These are phyloP conservation scores for Apostasia shenzhenica DNA, from an alignment of 106 monocot genomes.

Conservation along the genomic window DNA sequence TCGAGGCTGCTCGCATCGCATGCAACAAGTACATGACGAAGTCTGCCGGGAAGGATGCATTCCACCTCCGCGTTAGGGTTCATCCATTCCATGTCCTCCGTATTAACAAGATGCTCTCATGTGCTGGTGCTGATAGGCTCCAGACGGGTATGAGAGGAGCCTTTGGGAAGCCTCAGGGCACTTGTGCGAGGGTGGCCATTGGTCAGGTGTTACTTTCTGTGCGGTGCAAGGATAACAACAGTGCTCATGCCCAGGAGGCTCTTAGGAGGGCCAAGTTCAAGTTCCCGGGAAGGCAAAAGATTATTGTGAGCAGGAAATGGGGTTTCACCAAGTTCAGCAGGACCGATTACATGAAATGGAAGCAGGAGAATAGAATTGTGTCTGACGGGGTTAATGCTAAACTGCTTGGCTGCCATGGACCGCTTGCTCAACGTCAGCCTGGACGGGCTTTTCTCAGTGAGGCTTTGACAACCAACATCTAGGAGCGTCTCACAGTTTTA, in stretches of 20 bases:
- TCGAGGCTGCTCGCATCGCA: slow-evolving; percentile 32
- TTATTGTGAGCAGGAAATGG: slow-evolving; percentile 26
- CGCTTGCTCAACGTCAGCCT: slow-evolving; percentile 24
- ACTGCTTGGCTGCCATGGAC: slow-evolving; percentile 52
- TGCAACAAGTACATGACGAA: slow-evolving; percentile 41
- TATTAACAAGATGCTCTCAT: slow-evolving; percentile 67
- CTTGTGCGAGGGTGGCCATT: slow-evolving; percentile 43
- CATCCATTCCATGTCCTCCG: slow-evolving; percentile 58
- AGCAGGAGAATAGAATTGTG: slow-evolving; percentile 28
- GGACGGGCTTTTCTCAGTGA: slow-evolving; percentile 27
- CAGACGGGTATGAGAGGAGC: slow-evolving; percentile 69
- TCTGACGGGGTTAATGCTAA: slow-evolving; percentile 39
- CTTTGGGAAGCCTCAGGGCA: slow-evolving; percentile 50
- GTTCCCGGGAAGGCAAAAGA: slow-evolving; percentile 52
- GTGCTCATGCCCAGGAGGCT: slow-evolving; percentile 41
- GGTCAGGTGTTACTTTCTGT: slow-evolving; percentile 51
- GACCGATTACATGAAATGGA: slow-evolving; percentile 25
- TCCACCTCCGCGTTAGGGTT: slow-evolving; percentile 47
- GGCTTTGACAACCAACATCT: not conserved
- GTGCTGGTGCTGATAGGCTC: slow-evolving; percentile 56
- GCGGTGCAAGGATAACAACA: slow-evolving; percentile 52
- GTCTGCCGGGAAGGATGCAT: slow-evolving; percentile 33
- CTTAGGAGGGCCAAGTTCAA: slow-evolving; percentile 52
- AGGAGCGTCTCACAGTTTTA: not conserved
- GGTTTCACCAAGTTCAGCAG: slow-evolving; percentile 34